A percentile compares a stretch with the other conserved stretches of the same genome.
Conservation (phyloP, 139 green algal species). For the Chlamydomonas applanata region DNA sequence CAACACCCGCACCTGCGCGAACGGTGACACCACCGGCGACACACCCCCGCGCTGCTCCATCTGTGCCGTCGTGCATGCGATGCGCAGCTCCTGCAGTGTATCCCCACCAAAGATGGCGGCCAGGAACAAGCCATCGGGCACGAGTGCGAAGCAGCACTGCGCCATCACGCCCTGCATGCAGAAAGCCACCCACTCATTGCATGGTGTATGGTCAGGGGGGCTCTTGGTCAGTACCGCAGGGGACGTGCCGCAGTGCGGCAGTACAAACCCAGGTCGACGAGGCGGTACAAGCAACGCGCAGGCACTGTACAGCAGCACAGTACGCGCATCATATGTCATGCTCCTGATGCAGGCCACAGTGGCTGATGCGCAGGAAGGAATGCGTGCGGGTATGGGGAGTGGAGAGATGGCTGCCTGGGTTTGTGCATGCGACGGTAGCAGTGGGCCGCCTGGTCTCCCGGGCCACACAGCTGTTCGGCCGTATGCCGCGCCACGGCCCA, state of each 20-base stretch:
- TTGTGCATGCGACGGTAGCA: background rate
- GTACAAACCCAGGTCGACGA: no score
- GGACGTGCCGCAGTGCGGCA: no score
- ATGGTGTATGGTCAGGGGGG: no score
- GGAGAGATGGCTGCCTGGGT: constrained; percentile 2
- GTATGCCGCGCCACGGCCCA: background rate
- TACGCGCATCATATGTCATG: background rate
- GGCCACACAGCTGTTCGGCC: constrained; percentile 6
- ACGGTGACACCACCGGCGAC: constrained; percentile 62
- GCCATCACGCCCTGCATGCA: constrained; percentile 49
- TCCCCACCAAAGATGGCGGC: constrained; percentile 67
- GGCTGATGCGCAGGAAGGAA: background rate
- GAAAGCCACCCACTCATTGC: background rate
- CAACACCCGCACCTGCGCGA: constrained; percentile 52
- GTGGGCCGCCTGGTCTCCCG: background rate
- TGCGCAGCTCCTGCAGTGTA: constrained; percentile 74
- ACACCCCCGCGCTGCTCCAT: constrained; percentile 69
- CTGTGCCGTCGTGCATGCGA: constrained; percentile 69
- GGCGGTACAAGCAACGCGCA: no score
- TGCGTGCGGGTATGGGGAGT: background rate
- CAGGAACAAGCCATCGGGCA: constrained; percentile 77
- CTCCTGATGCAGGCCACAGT: background rate
- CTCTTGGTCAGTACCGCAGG: no score
- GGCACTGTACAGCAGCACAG: no score
- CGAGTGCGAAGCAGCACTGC: constrained; percentile 50